These are phyloP conservation scores for Eucalyptus grandis DNA, from an alignment of 345 rosid genomes.

Conservation along the genomic window DNA sequence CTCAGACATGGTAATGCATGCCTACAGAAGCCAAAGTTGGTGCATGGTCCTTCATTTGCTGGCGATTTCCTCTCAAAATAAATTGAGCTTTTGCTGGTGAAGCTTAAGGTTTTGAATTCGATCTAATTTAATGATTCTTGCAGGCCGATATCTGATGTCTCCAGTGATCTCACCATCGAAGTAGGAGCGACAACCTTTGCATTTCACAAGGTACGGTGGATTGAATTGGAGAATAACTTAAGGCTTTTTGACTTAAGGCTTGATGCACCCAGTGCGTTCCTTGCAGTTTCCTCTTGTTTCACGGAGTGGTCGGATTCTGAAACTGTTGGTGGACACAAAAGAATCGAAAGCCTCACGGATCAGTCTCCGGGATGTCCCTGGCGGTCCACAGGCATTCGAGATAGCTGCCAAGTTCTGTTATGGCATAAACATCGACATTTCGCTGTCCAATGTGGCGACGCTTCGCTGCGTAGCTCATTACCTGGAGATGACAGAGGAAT, in stretches of 20 bases:
- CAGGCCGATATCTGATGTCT: conserved; percentile 97
- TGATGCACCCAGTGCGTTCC: neutral
- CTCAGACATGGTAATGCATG: neutral
- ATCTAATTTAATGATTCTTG: neutral
- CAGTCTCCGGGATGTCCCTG: conserved; percentile 53
- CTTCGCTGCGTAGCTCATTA: conserved; percentile 53
- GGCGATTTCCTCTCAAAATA: neutral
- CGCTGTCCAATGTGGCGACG: conserved; percentile 60
- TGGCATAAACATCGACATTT: conserved; percentile 70
- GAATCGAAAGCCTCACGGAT: conserved; percentile 49
- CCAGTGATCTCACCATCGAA: conserved; percentile 78
- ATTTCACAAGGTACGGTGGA: conserved; percentile 67
- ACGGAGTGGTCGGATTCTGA: conserved; percentile 75
- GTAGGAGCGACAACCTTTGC: conserved; percentile 76
- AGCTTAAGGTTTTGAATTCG: neutral
- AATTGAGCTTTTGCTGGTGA: neutral
- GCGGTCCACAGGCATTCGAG: conserved; percentile 87
- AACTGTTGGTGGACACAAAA: conserved; percentile 50
- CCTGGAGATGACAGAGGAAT: conserved; percentile 92
- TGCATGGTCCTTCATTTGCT: neutral
- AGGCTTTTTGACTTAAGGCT: neutral
- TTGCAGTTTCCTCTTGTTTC: conserved; percentile 90
- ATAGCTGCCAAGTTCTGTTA: conserved; percentile 95
- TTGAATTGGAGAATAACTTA: neutral
- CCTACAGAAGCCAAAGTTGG: neutral